Evolutionary conservation across 176 grass and related monocot species (phyloP).

Genomic region (Poa annua): DNA sequence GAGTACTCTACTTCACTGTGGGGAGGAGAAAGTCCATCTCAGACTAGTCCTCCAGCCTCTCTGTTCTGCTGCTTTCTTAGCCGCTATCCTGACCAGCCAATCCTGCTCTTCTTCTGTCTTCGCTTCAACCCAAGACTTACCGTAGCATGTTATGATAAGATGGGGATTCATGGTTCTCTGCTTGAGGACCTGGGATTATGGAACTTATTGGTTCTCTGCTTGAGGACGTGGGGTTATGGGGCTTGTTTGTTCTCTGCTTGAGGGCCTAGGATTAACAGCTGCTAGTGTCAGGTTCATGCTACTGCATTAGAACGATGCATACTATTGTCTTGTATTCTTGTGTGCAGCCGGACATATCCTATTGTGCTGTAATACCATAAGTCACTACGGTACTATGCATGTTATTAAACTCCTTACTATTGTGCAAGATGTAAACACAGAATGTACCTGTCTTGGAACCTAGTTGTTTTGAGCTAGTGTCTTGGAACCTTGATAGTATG

Average conservation of each 20-base stretch:
- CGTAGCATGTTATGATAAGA: conserved; percentile 23
- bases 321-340: conserved; percentile 2
- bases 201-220: conserved; percentile 26
- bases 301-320: conserved; percentile 27
- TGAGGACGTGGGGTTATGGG: conserved; percentile 29
- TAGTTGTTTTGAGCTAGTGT: neutral
- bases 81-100: conserved; percentile 31
- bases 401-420: neutral
- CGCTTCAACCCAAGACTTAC: conserved; percentile 11
- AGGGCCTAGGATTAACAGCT: conserved; percentile 37
- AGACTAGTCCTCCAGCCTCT: conserved; percentile 26
- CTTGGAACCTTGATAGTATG: neutral
- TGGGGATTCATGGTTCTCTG: conserved; percentile 43
- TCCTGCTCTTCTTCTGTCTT: conserved; percentile 45
- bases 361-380: conserved; percentile 22
- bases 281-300: conserved; percentile 27
- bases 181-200: conserved; percentile 41
- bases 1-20: conserved; percentile 25
- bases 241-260: conserved; percentile 27
- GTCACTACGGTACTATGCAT: neutral
- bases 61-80: conserved; percentile 38
- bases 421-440: neutral
- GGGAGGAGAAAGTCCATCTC: conserved; percentile 41
- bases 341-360: neutral
- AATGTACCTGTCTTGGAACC: neutral